Evolutionary conservation across 768 basidiomycete genomes (phyloP).

Genomic region (Pleurotus tuoliensis): DNA sequence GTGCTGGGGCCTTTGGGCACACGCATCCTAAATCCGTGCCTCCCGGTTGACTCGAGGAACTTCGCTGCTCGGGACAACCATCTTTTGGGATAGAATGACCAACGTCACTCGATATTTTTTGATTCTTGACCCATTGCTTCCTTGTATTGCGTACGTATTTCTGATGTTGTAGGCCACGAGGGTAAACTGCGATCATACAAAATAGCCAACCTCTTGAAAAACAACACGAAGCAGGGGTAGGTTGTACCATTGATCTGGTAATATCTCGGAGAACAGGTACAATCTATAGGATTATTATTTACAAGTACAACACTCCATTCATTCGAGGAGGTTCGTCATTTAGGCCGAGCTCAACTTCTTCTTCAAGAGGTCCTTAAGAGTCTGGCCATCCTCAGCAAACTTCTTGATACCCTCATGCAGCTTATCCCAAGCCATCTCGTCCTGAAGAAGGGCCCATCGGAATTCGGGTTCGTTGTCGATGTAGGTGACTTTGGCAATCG

Average conservation of each 20-base stretch:
- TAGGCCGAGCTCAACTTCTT: conserved; percentile 54
- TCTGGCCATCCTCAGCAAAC: conserved; percentile 92
- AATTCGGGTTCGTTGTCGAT: conserved; percentile 94
- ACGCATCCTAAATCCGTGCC: background rate
- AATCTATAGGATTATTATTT: no score
- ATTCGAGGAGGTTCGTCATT: conserved; percentile 8
- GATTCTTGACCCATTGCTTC: background rate
- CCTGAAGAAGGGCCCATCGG: conserved; percentile 90
- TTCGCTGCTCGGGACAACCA: no score
- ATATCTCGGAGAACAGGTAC: no score
- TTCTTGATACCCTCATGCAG: conserved; percentile 98
- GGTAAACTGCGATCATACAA: no score
- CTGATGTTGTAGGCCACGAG: no score
- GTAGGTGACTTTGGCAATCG: conserved; percentile 77
- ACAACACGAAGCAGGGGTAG: no score
- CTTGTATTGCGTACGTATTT: background rate
- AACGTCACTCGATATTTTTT: no score
- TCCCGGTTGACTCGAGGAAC: no score
- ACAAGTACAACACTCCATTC: no score
- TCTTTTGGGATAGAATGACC: no score
- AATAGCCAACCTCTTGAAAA: no score
- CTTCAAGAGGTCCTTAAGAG: conserved; percentile 80
- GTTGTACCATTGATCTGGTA: no score
- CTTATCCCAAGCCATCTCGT: conserved; percentile 98
- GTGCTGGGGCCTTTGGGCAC: conserved; percentile 66